Base-by-base conservation (phyloP, 192 early-diverging fungal species). In the Coemansia guatemalensis region DNA sequence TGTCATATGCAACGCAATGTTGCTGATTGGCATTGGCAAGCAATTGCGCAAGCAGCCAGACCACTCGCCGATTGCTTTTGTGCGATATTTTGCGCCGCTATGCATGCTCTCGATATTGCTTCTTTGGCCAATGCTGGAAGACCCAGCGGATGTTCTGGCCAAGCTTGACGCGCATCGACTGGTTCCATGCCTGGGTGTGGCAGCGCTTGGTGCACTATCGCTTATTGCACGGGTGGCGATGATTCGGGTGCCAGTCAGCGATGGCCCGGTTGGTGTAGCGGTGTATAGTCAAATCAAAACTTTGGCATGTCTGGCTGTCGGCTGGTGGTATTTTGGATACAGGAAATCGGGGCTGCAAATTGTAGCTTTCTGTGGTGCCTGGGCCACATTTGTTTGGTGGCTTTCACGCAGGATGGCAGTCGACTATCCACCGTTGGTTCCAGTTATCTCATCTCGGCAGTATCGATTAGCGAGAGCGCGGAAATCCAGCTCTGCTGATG, bases 291-390 rank as follows among this genome's bases (percentile, higher is more conserved):
- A 71, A 51, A 32, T 62, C n/a, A 56, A 62, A 8, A 27, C 67
- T 2, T 50, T 73, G 20, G 53, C 54, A 20, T 78, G 70, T 35
- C 26, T 78, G 30, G 70, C 53, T 20, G 49, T 78, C 22, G 75
- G 75, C 11, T 78, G 75, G 75, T 78, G 75, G 75, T n/a, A 24
- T 1, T 78, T 68, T 48, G 75, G 67, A 3, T 78, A 69, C 22
- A 33, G 35, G 1, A 41, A 66, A 48, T 55, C 39, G 50, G 4
- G 50, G 21, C 27, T 68, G 23, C 75, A 78, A 44, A 21, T 58
- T 11, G 39, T 39, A 25, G 75, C 69, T 14, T 69, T 73, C 32
- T 30, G 22, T 22, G n/a, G 59, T 11, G 73, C 67, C 3, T 18
- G 33, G 5, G 56, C 18, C 17, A 25, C 50, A 24, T 12, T 44